Percentiles rank a stretch among this genome's conserved stretches.
These are phyloP conservation scores for Hericium erinaceus DNA, from an alignment of 768 basidiomycete genomes.

Conservation along the genomic window DNA sequence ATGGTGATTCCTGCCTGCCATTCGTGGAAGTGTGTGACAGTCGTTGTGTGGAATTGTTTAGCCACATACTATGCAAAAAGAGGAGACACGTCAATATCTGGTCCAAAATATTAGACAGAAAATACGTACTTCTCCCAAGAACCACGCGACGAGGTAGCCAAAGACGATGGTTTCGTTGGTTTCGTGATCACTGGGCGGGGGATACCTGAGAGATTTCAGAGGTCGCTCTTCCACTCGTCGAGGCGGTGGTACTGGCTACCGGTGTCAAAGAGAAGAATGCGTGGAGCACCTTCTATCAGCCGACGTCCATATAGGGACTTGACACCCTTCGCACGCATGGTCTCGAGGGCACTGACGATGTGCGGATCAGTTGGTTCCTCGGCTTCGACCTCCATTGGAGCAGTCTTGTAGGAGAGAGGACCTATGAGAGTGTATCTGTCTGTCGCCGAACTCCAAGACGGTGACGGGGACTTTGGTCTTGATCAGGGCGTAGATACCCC, in stretches of 20 bases:
- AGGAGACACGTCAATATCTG: constrained; percentile 4
- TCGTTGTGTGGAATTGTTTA: constrained; percentile 75
- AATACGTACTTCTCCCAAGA: constrained; percentile 85
- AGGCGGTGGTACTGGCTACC: constrained; percentile 77
- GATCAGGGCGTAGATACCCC: constrained; percentile 98
- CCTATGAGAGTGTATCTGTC: constrained; percentile 92
- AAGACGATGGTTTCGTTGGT: constrained; percentile 98
- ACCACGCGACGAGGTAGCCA: constrained; percentile 98
- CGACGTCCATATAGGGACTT: constrained; percentile 94
- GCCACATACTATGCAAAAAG: constrained; percentile 54
- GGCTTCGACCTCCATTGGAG: constrained; percentile 97
- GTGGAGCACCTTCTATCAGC: constrained; percentile 95
- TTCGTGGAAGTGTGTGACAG: constrained; percentile 98
- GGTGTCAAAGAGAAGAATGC: constrained; percentile 93
- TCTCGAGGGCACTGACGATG: constrained; percentile 61
- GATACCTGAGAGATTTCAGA: constrained; percentile 98
- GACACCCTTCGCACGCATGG: constrained; percentile 82
- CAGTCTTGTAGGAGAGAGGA: constrained; percentile 96
- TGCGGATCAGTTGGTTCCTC: constrained; percentile 81
- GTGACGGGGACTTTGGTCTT: constrained; percentile 99
- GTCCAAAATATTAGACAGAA: not conserved
- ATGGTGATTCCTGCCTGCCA: constrained; percentile 99
- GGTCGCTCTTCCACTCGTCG: constrained; percentile 98
- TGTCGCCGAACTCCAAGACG: constrained; percentile 88
- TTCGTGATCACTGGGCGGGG: constrained; percentile 93